These are phyloP conservation scores for Cryptococcus maquisensis DNA, from an alignment of 1,284 basidiomycete genomes.

Conservation along the genomic window DNA sequence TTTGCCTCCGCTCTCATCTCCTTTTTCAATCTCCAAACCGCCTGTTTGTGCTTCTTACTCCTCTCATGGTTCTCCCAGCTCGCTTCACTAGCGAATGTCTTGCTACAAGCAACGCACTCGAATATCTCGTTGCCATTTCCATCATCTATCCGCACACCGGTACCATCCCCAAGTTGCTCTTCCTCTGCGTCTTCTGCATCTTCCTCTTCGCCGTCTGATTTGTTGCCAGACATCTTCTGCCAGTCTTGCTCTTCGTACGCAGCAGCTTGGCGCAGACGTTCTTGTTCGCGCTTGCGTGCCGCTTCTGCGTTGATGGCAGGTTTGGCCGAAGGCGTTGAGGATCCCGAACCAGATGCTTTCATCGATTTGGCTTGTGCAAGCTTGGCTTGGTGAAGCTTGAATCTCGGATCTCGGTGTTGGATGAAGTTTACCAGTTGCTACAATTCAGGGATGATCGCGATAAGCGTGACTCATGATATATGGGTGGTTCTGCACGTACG, in stretches of 20 bases:
- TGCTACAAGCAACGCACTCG: conserved; percentile 95
- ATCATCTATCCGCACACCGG: conserved; percentile 31
- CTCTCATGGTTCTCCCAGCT: conserved; percentile 96
- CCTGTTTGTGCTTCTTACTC: conserved; percentile 90
- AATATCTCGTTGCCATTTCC: conserved; percentile 51
- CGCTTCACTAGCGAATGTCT: conserved; percentile 84
- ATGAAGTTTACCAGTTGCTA: conserved; percentile 80
- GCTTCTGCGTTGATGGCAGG: conserved; percentile 24
- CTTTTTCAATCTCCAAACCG: conserved; percentile 71
- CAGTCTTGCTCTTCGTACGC: conserved; percentile 61
- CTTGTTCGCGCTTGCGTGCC: conserved; percentile 22
- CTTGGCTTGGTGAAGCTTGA: conserved; percentile 64
- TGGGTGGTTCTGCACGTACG: conserved; percentile 52
- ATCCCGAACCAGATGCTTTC: conserved; percentile 4
- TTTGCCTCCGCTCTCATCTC: conserved; percentile 53
- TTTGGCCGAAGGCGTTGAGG: conserved; percentile 14
- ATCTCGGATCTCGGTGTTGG: conserved; percentile 89
- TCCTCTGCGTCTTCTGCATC: conserved; percentile 50
- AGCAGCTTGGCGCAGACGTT: conserved; percentile 25
- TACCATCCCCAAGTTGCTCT: conserved; percentile 29
- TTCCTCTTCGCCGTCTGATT: conserved; percentile 52
- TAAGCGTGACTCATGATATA: background rate
- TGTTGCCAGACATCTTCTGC: conserved; percentile 66
- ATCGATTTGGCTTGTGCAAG: conserved; percentile 45
- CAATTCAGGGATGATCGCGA: background rate